phyloP scores from a whole-genome alignment of 495 filamentous ascomycete genomes.

The Penicillium psychrofluorescens region DNA sequence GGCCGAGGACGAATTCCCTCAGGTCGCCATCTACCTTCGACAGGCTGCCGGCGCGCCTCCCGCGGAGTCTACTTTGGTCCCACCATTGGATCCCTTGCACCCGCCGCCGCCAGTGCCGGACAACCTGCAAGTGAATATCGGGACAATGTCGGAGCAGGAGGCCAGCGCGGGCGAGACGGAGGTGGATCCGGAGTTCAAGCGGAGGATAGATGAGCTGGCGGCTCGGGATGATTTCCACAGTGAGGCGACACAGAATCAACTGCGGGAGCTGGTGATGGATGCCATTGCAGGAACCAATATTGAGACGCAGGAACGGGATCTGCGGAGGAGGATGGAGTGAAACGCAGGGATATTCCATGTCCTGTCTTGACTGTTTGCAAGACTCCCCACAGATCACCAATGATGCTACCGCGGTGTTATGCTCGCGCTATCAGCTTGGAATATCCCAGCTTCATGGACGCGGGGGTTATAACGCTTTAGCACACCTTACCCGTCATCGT shows the following conservation, averaged over 20 bases:
- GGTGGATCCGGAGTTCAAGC: conserved; percentile 64
- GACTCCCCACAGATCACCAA: no score
- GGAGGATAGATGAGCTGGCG: conserved; percentile 71
- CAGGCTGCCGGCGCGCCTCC: conserved; percentile 31
- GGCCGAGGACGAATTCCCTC: conserved; percentile 60
- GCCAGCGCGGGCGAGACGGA: conserved; percentile 32
- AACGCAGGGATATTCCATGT: neutral
- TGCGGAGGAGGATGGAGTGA: conserved; percentile 54
- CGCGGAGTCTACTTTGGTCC: conserved; percentile 10
- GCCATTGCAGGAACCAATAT: conserved; percentile 50
- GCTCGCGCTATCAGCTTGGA: no score
- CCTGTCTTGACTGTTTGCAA: no score
- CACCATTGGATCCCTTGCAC: conserved; percentile 24
- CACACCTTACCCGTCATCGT: no score
- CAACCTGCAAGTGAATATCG: conserved; percentile 60
- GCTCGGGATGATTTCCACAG: conserved; percentile 64
- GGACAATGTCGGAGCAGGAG: conserved; percentile 56
- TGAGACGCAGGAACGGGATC: conserved; percentile 48
- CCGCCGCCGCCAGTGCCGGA: conserved; percentile 51
- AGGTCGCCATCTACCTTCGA: conserved; percentile 61
- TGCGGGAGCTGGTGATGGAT: conserved; percentile 64
- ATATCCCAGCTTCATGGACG: no score
- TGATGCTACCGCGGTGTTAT: no score
- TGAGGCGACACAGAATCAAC: conserved; percentile 59
- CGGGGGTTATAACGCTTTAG: no score